Conservation (phyloP, 441 rosid genomes). For the Brassica balearica region DNA sequence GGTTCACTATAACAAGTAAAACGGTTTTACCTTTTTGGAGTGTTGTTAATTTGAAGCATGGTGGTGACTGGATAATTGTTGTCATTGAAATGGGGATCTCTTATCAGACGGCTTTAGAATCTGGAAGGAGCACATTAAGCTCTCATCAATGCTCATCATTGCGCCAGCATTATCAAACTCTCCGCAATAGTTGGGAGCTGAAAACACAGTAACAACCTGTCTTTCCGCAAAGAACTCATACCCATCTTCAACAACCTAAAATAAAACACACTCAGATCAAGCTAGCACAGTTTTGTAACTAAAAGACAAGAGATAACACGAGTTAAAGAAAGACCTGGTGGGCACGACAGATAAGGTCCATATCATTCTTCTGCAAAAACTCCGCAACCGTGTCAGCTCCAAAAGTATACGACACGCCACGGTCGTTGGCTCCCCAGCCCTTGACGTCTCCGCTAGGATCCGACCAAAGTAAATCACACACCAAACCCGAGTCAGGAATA, state of each 20-base stretch:
- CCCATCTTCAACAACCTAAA: slow-evolving; percentile 81
- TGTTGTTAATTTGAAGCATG: slow-evolving; percentile 27
- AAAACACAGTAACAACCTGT: slow-evolving; percentile 71
- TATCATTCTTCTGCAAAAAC: slow-evolving; percentile 58
- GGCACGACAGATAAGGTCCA: slow-evolving; percentile 79
- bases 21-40: slow-evolving; percentile 18
- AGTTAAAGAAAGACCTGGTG: slow-evolving; percentile 55
- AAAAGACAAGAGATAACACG: not conserved
- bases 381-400: slow-evolving; percentile 69
- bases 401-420: slow-evolving; percentile 77
- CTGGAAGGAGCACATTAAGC: slow-evolving; percentile 80
- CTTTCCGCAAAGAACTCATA: slow-evolving; percentile 76
- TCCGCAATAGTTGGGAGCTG: slow-evolving; percentile 79
- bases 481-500: slow-evolving; percentile 75
- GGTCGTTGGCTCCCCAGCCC: slow-evolving; percentile 76
- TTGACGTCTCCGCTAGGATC: slow-evolving; percentile 66
- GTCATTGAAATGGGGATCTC: slow-evolving; percentile 46
- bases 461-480: slow-evolving; percentile 77
- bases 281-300: not conserved
- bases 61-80: slow-evolving; percentile 20
- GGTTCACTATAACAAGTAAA: slow-evolving; percentile 1
- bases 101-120: slow-evolving; percentile 70
- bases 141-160: slow-evolving; percentile 77
- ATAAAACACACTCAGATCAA: not conserved
- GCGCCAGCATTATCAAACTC: slow-evolving; percentile 79